These are phyloP conservation scores for Argentina anserina DNA, from an alignment of 306 rosid species.

Conservation along the genomic window DNA sequence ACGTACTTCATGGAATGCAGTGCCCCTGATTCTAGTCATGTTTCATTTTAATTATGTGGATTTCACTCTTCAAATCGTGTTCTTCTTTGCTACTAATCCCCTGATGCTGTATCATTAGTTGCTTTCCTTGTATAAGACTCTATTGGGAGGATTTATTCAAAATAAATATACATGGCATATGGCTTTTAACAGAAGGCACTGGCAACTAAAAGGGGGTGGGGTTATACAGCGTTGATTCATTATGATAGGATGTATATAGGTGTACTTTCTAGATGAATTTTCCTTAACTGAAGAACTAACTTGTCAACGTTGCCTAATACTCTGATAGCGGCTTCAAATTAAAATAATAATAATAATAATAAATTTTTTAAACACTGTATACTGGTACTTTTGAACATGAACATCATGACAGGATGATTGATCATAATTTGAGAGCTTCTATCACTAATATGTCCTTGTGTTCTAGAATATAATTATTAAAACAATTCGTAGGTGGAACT, in stretches of 20 bases:
- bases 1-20: slow-evolving; percentile 24
- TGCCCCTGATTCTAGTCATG: background rate
- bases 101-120: background rate
- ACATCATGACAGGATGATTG: background rate
- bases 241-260: background rate
- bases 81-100: background rate
- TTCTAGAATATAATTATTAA: background rate
- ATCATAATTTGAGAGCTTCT: background rate
- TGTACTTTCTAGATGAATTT: background rate
- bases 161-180: background rate
- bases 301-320: background rate
- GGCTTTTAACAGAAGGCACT: slow-evolving; percentile 1
- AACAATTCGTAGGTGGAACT: background rate
- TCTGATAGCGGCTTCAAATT: background rate
- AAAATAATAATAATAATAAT: no score
- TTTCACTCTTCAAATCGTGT: slow-evolving; percentile 7
- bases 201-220: background rate
- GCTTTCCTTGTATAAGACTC: background rate
- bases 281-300: background rate
- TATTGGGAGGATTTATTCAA: background rate
- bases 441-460: slow-evolving; percentile 1
- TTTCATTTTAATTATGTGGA: slow-evolving; percentile 12
- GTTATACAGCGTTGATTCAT: background rate
- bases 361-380: background rate
- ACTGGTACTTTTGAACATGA: background rate